Percentiles rank a stretch among this genome's conserved stretches.
Evolutionary conservation across 768 basidiomycete genomes (phyloP).

Genomic region (Porpolomopsis calyptriformis): DNA sequence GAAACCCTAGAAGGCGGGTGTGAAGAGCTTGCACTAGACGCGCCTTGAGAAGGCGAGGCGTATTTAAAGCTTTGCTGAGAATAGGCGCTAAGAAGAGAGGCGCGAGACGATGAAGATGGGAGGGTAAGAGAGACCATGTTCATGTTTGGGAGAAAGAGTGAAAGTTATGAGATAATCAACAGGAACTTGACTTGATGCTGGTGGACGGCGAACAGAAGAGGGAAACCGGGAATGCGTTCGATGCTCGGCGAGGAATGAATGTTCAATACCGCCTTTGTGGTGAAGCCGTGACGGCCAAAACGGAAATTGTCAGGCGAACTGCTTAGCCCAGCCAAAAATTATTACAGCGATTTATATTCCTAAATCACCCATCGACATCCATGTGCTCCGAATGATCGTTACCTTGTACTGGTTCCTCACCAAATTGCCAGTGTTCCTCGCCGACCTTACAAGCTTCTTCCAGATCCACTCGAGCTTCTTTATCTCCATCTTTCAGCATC

Average conservation of each 20-base stretch:
- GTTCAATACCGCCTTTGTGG: no score
- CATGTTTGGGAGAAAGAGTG: constrained; percentile 14
- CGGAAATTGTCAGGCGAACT: no score
- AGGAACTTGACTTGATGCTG: no score
- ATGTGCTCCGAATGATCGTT: constrained; percentile 6
- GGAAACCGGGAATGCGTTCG: no score
- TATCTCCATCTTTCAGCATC: constrained; percentile 59
- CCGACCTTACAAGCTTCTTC: constrained; percentile 27
- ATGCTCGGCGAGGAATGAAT: no score
- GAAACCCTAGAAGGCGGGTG: constrained; percentile 49
- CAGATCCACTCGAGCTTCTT: constrained; percentile 33
- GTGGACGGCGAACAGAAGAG: no score
- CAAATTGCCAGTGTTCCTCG: no score
- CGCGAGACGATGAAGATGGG: constrained; percentile 25
- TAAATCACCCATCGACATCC: no score
- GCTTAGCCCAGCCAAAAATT: no score
- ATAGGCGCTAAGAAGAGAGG: constrained; percentile 22
- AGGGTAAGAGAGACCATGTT: constrained; percentile 27
- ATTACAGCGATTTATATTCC: no score
- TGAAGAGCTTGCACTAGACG: constrained; percentile 21
- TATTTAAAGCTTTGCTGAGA: constrained; percentile 25
- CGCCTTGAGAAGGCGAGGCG: constrained; percentile 29
- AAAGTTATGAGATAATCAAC: constrained; percentile 11
- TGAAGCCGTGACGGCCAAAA: no score
- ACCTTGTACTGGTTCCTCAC: constrained; percentile 10